Percentiles rank a stretch among this genome's conserved stretches.
Evolutionary conservation across 108 stramenopile species (phyloP).

Genomic region (Aurantiochytrium sp.): DNA sequence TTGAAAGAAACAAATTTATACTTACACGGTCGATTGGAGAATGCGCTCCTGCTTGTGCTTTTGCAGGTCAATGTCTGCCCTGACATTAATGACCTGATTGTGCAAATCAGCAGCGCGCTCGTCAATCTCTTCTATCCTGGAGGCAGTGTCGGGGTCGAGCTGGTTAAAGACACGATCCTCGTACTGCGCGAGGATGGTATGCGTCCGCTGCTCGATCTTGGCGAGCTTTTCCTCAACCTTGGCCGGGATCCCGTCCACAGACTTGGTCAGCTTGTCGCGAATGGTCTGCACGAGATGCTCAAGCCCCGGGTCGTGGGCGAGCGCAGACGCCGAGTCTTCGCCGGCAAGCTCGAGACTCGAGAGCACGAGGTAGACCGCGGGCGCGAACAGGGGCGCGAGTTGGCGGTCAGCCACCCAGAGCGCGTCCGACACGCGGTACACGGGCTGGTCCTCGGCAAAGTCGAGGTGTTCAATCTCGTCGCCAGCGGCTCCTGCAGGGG

Average conservation of each 20-base stretch:
- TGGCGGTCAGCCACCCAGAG: neutral
- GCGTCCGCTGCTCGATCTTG: neutral
- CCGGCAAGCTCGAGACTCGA: neutral
- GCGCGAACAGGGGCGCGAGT: neutral
- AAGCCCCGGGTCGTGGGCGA: neutral
- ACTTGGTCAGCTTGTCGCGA: neutral
- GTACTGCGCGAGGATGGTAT: neutral
- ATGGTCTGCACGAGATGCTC: neutral
- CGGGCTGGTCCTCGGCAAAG: too few relatives aligned
- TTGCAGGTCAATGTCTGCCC: neutral
- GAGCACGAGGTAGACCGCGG: neutral
- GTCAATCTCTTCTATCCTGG: neutral
- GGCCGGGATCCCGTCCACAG: neutral
- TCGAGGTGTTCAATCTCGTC: too few relatives aligned
- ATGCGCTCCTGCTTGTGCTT: neutral
- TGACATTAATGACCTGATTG: neutral
- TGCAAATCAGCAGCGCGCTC: neutral
- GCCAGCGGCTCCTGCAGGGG: too few relatives aligned
- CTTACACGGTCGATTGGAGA: neutral
- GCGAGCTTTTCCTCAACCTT: neutral
- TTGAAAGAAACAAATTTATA: neutral
- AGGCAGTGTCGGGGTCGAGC: neutral
- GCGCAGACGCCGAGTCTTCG: neutral
- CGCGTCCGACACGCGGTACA: neutral
- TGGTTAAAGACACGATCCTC: neutral